A percentile compares a stretch with the other conserved stretches of the same genome.
phyloP scores from a whole-genome alignment of 345 rosid species.

The Linum usitatissimum region DNA sequence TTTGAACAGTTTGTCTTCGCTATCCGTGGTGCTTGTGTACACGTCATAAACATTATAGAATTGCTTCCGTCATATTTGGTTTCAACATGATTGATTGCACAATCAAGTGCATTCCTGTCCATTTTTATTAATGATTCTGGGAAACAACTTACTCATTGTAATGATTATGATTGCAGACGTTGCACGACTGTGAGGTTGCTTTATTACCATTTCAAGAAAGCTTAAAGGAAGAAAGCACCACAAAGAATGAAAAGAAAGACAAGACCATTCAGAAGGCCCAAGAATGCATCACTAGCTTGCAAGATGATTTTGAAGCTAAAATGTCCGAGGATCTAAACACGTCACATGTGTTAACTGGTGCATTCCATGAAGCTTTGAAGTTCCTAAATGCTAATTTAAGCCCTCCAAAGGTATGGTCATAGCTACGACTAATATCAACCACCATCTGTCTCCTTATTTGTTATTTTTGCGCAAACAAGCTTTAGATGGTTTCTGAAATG shows the following conservation, averaged over 20 bases:
- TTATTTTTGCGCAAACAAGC: not conserved
- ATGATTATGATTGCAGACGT: constrained; percentile 34
- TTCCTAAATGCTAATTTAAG: constrained; percentile 49
- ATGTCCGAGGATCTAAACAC: constrained; percentile 82
- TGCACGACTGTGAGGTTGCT: constrained; percentile 67
- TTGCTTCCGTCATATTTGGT: no score
- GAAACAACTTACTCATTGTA: not conserved
- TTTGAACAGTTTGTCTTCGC: not conserved
- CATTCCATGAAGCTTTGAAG: constrained; percentile 74
- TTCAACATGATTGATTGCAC: no score
- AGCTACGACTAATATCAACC: not conserved
- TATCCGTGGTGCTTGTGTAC: no score
- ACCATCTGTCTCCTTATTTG: not conserved
- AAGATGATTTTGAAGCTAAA: constrained; percentile 48
- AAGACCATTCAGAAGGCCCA: constrained; percentile 39
- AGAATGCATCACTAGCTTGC: constrained; percentile 40
- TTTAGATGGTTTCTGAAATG: not conserved
- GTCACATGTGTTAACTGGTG: constrained; percentile 64
- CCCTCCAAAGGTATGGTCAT: constrained; percentile 47
- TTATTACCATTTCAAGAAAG: constrained; percentile 34
- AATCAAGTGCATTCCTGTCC: no score
- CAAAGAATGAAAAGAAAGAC: constrained; percentile 23
- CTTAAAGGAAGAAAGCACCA: constrained; percentile 26
- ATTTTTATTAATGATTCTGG: not conserved
- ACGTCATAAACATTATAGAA: no score